Percentiles rank a stretch among this genome's conserved stretches.
Conservation (phyloP, 2,329 filamentous ascomycete genomes). For the Epichloe gansuensis region DNA sequence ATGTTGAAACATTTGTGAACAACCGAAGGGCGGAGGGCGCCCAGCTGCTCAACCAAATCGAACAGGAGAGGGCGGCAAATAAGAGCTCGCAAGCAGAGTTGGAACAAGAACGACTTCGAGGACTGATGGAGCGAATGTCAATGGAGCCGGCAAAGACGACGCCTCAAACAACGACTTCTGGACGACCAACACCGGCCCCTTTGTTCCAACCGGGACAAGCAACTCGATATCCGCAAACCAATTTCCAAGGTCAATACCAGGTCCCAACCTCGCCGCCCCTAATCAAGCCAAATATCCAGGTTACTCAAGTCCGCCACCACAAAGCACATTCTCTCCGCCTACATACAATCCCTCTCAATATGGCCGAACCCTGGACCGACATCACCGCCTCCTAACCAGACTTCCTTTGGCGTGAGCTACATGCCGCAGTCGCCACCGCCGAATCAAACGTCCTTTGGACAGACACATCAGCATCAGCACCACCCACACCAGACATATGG, state of each 20-base stretch:
- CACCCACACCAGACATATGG: conserved; percentile 29
- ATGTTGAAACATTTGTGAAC: conserved; percentile 93
- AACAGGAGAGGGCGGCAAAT: conserved; percentile 58
- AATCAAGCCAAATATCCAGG: conserved; percentile 31
- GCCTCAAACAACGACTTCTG: conserved; percentile 14
- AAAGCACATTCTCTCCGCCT: conserved; percentile 36
- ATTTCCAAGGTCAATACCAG: conserved; percentile 46
- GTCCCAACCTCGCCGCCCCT: conserved; percentile 44
- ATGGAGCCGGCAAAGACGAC: conserved; percentile 50
- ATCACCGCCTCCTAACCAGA: conserved; percentile 53
- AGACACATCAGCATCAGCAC: conserved; percentile 30
- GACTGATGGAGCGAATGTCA: conserved; percentile 91
- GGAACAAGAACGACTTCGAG: conserved; percentile 76
- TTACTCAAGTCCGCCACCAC: conserved; percentile 28
- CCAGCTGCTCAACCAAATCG: conserved; percentile 78
- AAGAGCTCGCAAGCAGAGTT: conserved; percentile 56
- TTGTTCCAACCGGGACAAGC: conserved; percentile 36
- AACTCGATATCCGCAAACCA: conserved; percentile 41
- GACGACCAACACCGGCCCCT: conserved; percentile 25
- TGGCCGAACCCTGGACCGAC: conserved; percentile 44
- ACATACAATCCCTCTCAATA: conserved; percentile 47
- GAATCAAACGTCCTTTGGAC: conserved; percentile 39
- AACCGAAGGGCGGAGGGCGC: conserved; percentile 86
- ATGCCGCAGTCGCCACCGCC: conserved; percentile 44
- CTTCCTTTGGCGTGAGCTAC: conserved; percentile 30